Evolutionary conservation across 2,329 filamentous ascomycete species (phyloP).

Genomic region (Sarocladiaceae sp.): DNA sequence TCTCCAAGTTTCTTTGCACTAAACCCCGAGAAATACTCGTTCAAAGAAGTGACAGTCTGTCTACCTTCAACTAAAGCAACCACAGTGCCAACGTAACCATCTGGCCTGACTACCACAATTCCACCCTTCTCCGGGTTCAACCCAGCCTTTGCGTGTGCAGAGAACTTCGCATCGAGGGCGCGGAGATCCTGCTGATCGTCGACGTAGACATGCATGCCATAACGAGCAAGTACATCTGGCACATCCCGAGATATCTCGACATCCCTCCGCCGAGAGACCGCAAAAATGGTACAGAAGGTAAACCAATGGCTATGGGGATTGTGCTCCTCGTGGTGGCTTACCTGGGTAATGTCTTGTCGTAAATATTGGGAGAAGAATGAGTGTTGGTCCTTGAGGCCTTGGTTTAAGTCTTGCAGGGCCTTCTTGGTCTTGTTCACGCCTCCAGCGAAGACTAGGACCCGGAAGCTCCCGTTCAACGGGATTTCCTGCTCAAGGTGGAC

Average conservation of each 20-base stretch:
- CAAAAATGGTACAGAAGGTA: constrained; percentile 73
- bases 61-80: constrained; percentile 69
- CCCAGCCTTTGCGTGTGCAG: constrained; percentile 85
- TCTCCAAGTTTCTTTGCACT: constrained; percentile 56
- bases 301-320: constrained; percentile 84
- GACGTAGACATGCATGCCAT: constrained; percentile 79
- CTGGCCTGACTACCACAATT: constrained; percentile 13
- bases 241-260: constrained; percentile 71
- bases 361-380: constrained; percentile 71
- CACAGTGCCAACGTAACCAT: constrained; percentile 72
- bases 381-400: constrained; percentile 56
- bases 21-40: constrained; percentile 77
- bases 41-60: constrained; percentile 76
- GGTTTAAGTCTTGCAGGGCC: constrained; percentile 68
- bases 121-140: constrained; percentile 54
- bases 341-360: constrained; percentile 54
- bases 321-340: constrained; percentile 75
- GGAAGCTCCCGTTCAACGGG: constrained; percentile 82
- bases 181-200: constrained; percentile 74
- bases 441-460: constrained; percentile 81
- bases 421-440: constrained; percentile 51
- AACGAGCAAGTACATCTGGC: constrained; percentile 67
- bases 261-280: constrained; percentile 57
- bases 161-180: constrained; percentile 64
- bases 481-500: constrained; percentile 89